phyloP scores from a whole-genome alignment of 2,329 filamentous ascomycete genomes.

The Exophiala lecanii-corni region DNA sequence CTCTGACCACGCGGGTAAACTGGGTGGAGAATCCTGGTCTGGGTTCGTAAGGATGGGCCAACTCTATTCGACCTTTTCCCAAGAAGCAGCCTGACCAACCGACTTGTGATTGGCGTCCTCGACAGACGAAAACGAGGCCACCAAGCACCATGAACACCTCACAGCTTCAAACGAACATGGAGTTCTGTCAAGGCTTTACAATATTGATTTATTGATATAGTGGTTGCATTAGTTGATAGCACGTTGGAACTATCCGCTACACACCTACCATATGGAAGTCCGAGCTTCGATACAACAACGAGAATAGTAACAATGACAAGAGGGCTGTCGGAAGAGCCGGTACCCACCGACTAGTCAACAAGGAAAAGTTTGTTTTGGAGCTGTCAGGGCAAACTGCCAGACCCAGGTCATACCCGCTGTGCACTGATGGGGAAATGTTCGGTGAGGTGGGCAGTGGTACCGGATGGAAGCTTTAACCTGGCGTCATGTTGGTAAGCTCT shows the following conservation, averaged over 20 bases:
- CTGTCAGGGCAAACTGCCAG: background rate
- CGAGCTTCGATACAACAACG: background rate
- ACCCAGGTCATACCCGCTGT: background rate
- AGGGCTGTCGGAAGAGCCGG: background rate
- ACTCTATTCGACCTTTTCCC: background rate
- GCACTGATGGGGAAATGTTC: background rate
- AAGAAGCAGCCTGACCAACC: background rate
- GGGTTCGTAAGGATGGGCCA: background rate
- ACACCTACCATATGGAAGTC: background rate
- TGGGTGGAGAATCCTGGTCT: background rate
- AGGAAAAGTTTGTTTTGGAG: background rate
- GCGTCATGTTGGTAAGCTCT: background rate
- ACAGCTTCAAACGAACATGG: too few relatives aligned
- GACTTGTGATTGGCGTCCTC: background rate
- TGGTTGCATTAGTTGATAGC: background rate
- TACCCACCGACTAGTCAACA: background rate
- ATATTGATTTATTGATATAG: background rate
- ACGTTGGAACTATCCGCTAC: background rate
- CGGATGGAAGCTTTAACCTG: background rate
- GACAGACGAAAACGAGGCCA: too few relatives aligned
- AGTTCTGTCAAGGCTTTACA: too few relatives aligned
- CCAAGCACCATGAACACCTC: too few relatives aligned
- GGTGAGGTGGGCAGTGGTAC: background rate
- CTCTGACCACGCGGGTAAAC: background rate
- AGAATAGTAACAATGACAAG: conserved; percentile 1